phyloP scores from a whole-genome alignment of 1,284 basidiomycete species.

The Neolentinus lepideus region DNA sequence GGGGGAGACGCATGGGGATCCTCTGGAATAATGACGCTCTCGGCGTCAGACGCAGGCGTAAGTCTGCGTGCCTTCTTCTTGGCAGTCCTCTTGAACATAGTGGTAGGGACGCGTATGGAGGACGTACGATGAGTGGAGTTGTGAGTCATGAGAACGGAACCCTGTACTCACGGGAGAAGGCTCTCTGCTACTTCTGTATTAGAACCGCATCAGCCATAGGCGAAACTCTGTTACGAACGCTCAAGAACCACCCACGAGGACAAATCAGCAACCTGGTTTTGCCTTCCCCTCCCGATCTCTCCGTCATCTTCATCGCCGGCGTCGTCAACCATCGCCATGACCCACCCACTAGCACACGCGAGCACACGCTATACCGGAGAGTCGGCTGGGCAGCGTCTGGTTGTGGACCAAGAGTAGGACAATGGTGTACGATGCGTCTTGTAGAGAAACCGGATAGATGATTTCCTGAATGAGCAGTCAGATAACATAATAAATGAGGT shows the following conservation, averaged over 20 bases:
- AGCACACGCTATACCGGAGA: neutral
- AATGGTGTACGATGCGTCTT: neutral
- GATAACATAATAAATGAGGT: neutral
- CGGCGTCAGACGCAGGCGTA: slow-evolving; percentile 47
- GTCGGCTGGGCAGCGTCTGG: too few species aligned
- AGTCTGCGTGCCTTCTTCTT: slow-evolving; percentile 35
- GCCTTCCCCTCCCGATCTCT: slow-evolving; percentile 1
- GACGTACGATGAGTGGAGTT: neutral
- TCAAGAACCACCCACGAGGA: slow-evolving; percentile 20
- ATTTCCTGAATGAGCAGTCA: neutral
- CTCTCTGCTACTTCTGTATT: slow-evolving; percentile 44
- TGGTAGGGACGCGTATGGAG: neutral
- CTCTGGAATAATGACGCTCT: slow-evolving; percentile 27
- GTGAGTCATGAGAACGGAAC: neutral
- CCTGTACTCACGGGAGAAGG: slow-evolving; percentile 38
- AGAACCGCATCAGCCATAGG: neutral
- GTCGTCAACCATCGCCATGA: neutral
- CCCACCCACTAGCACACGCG: neutral
- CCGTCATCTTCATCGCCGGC: neutral
- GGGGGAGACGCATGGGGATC: slow-evolving; percentile 36
- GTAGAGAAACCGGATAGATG: neutral
- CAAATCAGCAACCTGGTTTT: slow-evolving; percentile 10
- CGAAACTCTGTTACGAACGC: neutral
- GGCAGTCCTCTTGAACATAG: slow-evolving; percentile 12
- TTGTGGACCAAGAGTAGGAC: too few species aligned